Evolutionary conservation across 495 filamentous ascomycete genomes (phyloP).

Genomic region (Aspergillus sclerotiicarbonarius): DNA sequence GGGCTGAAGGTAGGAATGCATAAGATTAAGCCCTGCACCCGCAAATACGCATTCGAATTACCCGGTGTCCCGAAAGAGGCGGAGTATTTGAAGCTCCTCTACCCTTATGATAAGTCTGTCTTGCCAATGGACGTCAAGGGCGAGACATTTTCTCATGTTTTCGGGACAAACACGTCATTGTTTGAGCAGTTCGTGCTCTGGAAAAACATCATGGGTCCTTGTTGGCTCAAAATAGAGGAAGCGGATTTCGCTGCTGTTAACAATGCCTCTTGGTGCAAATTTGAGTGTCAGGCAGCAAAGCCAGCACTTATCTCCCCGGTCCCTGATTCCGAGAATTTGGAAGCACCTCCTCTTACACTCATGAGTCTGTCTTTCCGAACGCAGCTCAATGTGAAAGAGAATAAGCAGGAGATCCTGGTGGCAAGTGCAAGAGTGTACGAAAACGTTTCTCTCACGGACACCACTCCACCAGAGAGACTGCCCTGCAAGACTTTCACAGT

Average conservation of each 20-base stretch:
- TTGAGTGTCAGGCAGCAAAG: constrained; percentile 78
- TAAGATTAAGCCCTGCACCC: constrained; percentile 85
- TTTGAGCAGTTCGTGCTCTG: constrained; percentile 98
- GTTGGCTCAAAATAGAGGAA: constrained; percentile 87
- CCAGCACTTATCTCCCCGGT: constrained; percentile 69
- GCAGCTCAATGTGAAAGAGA: constrained; percentile 83
- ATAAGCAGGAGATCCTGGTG: constrained; percentile 92
- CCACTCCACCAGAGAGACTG: constrained; percentile 80
- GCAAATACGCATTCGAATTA: constrained; percentile 96
- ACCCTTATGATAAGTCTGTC: constrained; percentile 78
- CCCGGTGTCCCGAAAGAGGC: constrained; percentile 81
- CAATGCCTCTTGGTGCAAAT: constrained; percentile 95
- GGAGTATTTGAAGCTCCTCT: constrained; percentile 90
- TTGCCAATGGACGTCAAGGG: constrained; percentile 70
- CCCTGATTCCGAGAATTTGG: constrained; percentile 71
- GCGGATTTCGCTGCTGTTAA: constrained; percentile 80
- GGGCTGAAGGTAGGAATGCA: constrained; percentile 78
- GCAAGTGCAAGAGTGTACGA: constrained; percentile 90
- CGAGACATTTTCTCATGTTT: constrained; percentile 91
- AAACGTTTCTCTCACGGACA: constrained; percentile 82
- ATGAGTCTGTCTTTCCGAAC: constrained; percentile 93
- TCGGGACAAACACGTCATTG: constrained; percentile 87
- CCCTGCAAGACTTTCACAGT: constrained; percentile 89
- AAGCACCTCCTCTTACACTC: constrained; percentile 82
- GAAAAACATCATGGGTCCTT: constrained; percentile 98